Evolutionary conservation across 2,329 filamentous ascomycete genomes (phyloP).

Genomic region (Alternaria triticina): DNA sequence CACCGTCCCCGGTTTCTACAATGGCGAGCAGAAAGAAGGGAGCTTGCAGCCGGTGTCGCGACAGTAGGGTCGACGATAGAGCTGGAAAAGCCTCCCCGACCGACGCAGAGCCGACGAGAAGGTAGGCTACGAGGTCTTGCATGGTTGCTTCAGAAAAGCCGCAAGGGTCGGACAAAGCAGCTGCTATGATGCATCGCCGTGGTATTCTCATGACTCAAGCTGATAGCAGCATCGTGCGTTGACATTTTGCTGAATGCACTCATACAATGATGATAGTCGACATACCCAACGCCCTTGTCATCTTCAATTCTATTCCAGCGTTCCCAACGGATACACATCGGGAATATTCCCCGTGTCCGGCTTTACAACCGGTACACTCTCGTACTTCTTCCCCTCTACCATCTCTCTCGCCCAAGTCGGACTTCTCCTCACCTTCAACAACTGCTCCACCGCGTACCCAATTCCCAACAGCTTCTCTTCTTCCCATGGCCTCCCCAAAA

Average conservation of each 20-base stretch:
- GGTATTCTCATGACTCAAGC: not conserved
- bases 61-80: not conserved
- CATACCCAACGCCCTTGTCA: not conserved
- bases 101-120: not conserved
- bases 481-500: conserved; percentile 63
- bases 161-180: not conserved
- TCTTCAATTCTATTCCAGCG: conserved; percentile 23
- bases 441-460: conserved; percentile 58
- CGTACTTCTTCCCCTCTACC: conserved; percentile 51
- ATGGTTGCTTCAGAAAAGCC: not conserved
- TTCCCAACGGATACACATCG: conserved; percentile 57
- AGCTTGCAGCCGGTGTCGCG: not conserved
- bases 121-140: not conserved
- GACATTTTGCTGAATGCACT: not conserved
- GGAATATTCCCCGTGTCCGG: conserved; percentile 54
- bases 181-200: not conserved
- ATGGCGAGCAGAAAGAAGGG: not conserved
- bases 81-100: not conserved
- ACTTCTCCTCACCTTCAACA: conserved; percentile 55
- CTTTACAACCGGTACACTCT: conserved; percentile 53
- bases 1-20: not conserved
- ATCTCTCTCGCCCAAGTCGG: conserved; percentile 55
- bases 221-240: not conserved
- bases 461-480: conserved; percentile 63
- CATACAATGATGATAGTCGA: not conserved